Base-by-base conservation (phyloP, 352 stramenopile genomes). In the Phytophthora litchii region DNA sequence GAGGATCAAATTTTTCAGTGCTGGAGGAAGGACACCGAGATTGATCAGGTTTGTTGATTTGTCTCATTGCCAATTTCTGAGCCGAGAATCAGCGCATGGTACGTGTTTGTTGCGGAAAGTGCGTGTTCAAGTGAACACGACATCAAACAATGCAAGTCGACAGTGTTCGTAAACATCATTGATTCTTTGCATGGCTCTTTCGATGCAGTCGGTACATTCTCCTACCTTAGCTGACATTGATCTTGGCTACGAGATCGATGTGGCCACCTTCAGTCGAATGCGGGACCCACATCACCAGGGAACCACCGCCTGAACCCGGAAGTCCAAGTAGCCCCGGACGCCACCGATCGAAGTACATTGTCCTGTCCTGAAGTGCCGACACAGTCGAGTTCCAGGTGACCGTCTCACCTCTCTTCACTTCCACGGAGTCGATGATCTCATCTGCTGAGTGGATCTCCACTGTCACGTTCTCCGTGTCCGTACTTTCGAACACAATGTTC, bases 301-400 rank as follows among this genome's bases (percentile, higher is more conserved):
- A 86, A 4, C 72, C 72, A 8, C 74, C 72, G 8, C 72, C 70
- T 3, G 65, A 73, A n/a, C 72, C 72, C 3, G 69, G 64, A 10
- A 86, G 55, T 11, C 63, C 70, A 32, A 78, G 21, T 37, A 81
- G 64, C 38, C 67, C 72, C 13, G 65, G 65, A 27, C 69, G 76
- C 74, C 69, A 84, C 21, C 76, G 76, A 54, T 86, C 76, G 0
- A 86, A 57, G 62, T 86, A 86, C 54, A 84, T 50, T 2, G 68
- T 84, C 45, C 76, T 80, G 46, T 81, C 72, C 40, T 83, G 59
- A 45, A 85, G 52, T 3, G 38, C 57, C 0, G 62, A 36, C 20
- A 85, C 59, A 0, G 48, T 72, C 31, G 66, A 70, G 35, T 56
- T 77, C 76, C 76, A 85, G 3, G 55, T 54, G 31, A 67, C 64